Evolutionary conservation across 768 basidiomycete genomes (phyloP).

Genomic region (Trametes cubensis): DNA sequence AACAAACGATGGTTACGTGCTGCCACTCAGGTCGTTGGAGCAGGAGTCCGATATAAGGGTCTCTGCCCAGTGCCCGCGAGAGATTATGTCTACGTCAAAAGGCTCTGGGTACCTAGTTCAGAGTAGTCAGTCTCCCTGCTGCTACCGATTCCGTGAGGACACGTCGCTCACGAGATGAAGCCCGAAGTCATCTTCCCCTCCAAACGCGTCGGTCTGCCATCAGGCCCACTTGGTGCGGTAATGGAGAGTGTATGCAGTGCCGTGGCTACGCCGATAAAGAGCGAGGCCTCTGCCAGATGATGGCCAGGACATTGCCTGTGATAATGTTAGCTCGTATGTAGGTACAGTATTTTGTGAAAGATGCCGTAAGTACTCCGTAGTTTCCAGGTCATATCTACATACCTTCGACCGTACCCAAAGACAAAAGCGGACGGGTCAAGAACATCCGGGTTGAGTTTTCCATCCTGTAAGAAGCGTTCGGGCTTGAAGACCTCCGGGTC

Average conservation of each 20-base stretch:
- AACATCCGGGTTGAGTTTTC: neutral
- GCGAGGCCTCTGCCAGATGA: constrained; percentile 6
- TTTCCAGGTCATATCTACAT: neutral
- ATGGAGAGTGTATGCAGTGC: constrained; percentile 12
- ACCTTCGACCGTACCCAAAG: constrained; percentile 12
- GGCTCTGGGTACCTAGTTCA: constrained; percentile 24
- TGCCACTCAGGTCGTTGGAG: neutral
- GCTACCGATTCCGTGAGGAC: neutral
- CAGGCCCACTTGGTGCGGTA: neutral
- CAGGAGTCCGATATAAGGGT: constrained; percentile 16
- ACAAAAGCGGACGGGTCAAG: neutral
- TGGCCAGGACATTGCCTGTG: constrained; percentile 15
- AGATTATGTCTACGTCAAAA: constrained; percentile 27
- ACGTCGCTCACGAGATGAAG: constrained; percentile 16
- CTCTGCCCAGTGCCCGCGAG: constrained; percentile 21
- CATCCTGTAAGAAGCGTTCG: constrained; percentile 19
- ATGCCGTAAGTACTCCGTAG: neutral
- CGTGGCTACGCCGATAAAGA: constrained; percentile 12
- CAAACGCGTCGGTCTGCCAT: constrained; percentile 6
- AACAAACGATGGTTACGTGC: too few species aligned
- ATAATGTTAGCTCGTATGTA: neutral
- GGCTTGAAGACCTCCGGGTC: constrained; percentile 26
- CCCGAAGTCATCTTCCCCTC: constrained; percentile 17
- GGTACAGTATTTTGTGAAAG: neutral
- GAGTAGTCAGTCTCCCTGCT: neutral